phyloP scores from a whole-genome alignment of 345 rosid genomes.

The Arabidopsis thaliana region TAIR10.1 NC_003070.9:24269001-24269500 shows the following conservation, averaged over 20 bases:
- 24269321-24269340: neutral
- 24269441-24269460: neutral
- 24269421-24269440: neutral
- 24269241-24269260: neutral
- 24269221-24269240: neutral
- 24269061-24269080: neutral
- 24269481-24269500: neutral
- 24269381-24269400: slow-evolving; percentile 1
- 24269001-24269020: neutral
- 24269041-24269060: neutral
- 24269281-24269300: neutral
- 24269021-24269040: neutral
- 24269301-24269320: neutral
- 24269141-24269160: neutral
- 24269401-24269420: neutral
- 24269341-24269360: neutral
- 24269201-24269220: neutral
- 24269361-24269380: neutral
- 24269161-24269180: neutral
- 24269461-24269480: neutral
- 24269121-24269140: neutral
- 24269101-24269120: neutral
- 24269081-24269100: neutral
- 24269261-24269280: neutral
- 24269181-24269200: neutral